Evolutionary conservation across 306 rosid genomes (phyloP), one percentile per base, ranked within the genome.

Genomic region (Glycine tomentella): DNA sequence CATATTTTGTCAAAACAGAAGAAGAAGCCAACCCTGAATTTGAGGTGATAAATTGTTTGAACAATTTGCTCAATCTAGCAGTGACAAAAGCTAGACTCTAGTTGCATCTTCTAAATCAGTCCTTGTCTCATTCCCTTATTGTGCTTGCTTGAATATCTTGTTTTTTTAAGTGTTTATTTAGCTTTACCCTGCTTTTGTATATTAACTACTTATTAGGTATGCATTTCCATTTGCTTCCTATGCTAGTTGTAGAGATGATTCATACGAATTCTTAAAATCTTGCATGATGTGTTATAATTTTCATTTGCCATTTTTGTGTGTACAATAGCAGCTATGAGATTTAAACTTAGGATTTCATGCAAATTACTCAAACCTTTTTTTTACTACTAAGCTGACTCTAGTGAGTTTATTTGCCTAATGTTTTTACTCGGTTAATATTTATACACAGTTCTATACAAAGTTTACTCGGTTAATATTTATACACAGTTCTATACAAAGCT

Each of bases 1-100:
- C 86, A 81, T 52, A 89, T 93, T 76, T 51, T 93, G 93, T 74
- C 87, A 11, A 92, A 92, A 81, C 91, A 90, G 57, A 86, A 86
- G 94, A 94, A 62, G 77, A 91, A 91, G 87, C 85, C 89, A 69
- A 73, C 84, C 44, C 66, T 75, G 69, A 76, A 87, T 85, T 88
- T 89, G 92, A 93, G 86, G 90, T 91, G 84, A 89, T 67, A 34
- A 3, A 51, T 48, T 67, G 25, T 15, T 79, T 58, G 59, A 72
- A 65, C 36, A 55, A 50, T 40, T 82, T 14, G 45, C 73, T 34
- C 76, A 68, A 59, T 69, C 58, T 76, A 36, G 72, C 44, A 16
- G 59, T 61, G 8, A 10, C 77, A 58, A 10, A 17, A 61, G 52
- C 45, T 46, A 45, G 77, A 57, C 55, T 45, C 51, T 66, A 45